These are phyloP conservation scores for Pichia sp. DNA, from an alignment of 1,139 yeast species.

Conservation along the genomic window DNA sequence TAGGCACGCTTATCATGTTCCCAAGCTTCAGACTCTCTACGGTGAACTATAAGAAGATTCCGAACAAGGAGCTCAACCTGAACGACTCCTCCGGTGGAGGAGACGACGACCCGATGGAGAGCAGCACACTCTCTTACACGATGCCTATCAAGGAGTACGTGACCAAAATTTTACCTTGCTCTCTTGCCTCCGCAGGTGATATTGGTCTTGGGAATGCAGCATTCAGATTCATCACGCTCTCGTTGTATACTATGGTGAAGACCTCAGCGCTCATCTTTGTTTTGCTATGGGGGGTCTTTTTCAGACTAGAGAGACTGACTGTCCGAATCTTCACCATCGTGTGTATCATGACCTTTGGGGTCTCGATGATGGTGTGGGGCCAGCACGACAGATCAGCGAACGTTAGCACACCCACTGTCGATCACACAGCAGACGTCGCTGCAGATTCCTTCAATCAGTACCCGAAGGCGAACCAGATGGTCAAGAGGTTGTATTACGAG, in stretches of 20 bases:
- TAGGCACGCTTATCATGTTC: constrained; percentile 40
- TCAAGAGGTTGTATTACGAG: background rate
- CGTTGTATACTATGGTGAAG: constrained; percentile 89
- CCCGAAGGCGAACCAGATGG: background rate
- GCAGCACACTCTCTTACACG: constrained; percentile 15
- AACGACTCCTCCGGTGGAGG: background rate
- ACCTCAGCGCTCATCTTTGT: constrained; percentile 87
- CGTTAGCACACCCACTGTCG: background rate
- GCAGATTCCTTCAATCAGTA: background rate
- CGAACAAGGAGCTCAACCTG: background rate
- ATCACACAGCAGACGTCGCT: background rate
- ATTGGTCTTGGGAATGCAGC: constrained; percentile 90
- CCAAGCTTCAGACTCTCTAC: constrained; percentile 44
- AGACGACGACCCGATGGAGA: background rate
- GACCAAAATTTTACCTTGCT: constrained; percentile 72
- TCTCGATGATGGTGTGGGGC: constrained; percentile 73
- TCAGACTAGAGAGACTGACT: constrained; percentile 69
- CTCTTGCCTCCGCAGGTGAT: constrained; percentile 85
- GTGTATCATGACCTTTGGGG: constrained; percentile 73
- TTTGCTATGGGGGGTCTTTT: constrained; percentile 75
- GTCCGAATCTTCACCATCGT: constrained; percentile 67
- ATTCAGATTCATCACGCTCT: constrained; percentile 69
- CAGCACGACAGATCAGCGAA: constrained; percentile 23
- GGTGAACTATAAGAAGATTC: constrained; percentile 27
- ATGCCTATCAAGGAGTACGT: constrained; percentile 36